These are phyloP conservation scores for Vigna radiata DNA, from an alignment of 306 rosid species.

Conservation along the genomic window DNA sequence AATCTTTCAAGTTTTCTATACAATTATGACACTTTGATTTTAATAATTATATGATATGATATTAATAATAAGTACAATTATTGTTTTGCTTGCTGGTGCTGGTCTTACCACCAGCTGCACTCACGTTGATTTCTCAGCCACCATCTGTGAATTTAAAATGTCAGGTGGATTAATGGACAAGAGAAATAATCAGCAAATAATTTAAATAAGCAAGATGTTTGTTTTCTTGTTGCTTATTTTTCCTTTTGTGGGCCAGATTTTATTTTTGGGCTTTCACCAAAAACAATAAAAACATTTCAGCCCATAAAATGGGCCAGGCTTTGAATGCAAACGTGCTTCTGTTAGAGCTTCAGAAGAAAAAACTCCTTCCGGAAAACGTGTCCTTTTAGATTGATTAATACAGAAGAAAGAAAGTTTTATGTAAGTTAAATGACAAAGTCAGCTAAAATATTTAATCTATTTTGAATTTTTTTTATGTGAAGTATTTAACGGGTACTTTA, in stretches of 20 bases:
- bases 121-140: slow-evolving; percentile 36
- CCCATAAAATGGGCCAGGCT: background rate
- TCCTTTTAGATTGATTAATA: too few relatives aligned
- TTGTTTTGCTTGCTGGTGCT: slow-evolving; percentile 7
- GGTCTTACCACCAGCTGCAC: background rate
- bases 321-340: background rate
- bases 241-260: background rate
- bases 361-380: too few relatives aligned
- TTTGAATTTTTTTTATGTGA: too few relatives aligned
- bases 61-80: background rate
- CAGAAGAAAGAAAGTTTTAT: too few relatives aligned
- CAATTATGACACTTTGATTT: background rate
- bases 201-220: background rate
- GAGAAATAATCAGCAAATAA: too few relatives aligned
- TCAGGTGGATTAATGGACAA: background rate
- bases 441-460: too few relatives aligned
- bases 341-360: background rate
- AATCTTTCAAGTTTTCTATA: background rate
- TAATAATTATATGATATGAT: background rate
- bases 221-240: background rate
- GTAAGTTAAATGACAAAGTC: too few relatives aligned
- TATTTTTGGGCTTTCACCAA: background rate
- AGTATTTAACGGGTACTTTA: too few relatives aligned
- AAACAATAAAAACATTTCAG: background rate
- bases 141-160: background rate